Conservation (phyloP, 805 yeast species). For the Suhomyces sp. region DNA sequence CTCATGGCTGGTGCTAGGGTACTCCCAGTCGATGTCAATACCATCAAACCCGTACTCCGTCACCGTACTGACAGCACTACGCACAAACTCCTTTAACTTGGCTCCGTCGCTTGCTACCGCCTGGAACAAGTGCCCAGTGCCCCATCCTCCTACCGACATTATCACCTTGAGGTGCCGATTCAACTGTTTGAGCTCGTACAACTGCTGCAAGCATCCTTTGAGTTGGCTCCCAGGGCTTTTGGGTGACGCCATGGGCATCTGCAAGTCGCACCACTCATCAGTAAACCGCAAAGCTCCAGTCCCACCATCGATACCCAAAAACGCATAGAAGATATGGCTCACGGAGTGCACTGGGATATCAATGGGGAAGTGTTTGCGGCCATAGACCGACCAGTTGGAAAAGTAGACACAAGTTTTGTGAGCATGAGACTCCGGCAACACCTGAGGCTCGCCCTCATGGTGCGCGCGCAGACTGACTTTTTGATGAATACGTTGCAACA, state of each 20-base stretch:
- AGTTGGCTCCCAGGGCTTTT: slow-evolving; percentile 13
- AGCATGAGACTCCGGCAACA: no score
- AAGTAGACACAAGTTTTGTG: slow-evolving; percentile 43
- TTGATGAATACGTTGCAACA: neutral
- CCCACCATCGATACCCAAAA: slow-evolving; percentile 53
- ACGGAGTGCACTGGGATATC: slow-evolving; percentile 57
- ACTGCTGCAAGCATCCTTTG: slow-evolving; percentile 51
- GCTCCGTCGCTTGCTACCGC: slow-evolving; percentile 19
- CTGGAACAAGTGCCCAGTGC: slow-evolving; percentile 45
- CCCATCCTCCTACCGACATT: slow-evolving; percentile 84
- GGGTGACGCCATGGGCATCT: slow-evolving; percentile 32
- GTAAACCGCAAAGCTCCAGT: slow-evolving; percentile 54
- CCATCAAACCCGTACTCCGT: slow-evolving; percentile 75
- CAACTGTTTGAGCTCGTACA: slow-evolving; percentile 44
- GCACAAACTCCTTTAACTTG: slow-evolving; percentile 46
- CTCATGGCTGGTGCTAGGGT: slow-evolving; percentile 53
- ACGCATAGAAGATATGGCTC: slow-evolving; percentile 77
- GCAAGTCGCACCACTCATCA: slow-evolving; percentile 67
- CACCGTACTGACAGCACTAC: slow-evolving; percentile 47
- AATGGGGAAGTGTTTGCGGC: slow-evolving; percentile 48
- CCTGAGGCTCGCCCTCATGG: no score
- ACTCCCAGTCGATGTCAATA: slow-evolving; percentile 94
- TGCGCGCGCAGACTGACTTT: neutral
- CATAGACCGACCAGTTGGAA: slow-evolving; percentile 47
- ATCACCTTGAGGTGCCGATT: slow-evolving; percentile 48